Percentiles rank a stretch among this genome's conserved stretches.
These are phyloP conservation scores for Metschnikowia bowlesiae DNA, from an alignment of 805 yeast genomes.

Conservation along the genomic window DNA sequence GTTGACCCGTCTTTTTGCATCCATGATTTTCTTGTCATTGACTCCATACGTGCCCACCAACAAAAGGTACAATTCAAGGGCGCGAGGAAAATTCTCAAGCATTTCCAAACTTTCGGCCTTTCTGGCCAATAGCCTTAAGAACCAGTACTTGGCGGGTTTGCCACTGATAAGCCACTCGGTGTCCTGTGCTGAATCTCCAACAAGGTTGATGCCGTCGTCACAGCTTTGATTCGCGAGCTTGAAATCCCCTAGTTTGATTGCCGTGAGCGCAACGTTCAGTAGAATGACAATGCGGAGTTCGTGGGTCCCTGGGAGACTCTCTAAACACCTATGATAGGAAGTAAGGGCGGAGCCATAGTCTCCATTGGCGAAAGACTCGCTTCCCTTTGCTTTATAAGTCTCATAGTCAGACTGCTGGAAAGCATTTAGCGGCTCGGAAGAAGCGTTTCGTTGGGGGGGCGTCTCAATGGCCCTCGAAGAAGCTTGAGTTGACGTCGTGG, in stretches of 20 bases:
- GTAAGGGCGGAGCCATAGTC: conserved; percentile 67
- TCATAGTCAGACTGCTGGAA: conserved; percentile 42
- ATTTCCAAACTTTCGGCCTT: conserved; percentile 84
- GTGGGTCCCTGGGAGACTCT: conserved; percentile 58
- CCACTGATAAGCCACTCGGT: conserved; percentile 35
- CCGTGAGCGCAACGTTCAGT: conserved; percentile 69
- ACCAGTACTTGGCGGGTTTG: conserved; percentile 61
- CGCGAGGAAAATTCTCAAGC: conserved; percentile 62
- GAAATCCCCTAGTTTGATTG: conserved; percentile 66
- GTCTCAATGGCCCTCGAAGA: background rate
- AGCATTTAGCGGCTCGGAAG: conserved; percentile 28
- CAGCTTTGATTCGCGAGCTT: conserved; percentile 46
- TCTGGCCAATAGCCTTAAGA: conserved; percentile 63
- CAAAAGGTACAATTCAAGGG: conserved; percentile 56
- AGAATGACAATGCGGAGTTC: conserved; percentile 60
- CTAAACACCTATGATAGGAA: conserved; percentile 49
- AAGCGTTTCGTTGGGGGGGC: conserved; percentile 6
- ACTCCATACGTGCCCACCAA: conserved; percentile 63
- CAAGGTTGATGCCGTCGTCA: conserved; percentile 42
- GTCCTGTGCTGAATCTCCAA: conserved; percentile 27
- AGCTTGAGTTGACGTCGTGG: background rate
- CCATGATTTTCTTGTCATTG: conserved; percentile 60
- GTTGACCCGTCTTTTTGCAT: conserved; percentile 77
- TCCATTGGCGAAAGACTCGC: conserved; percentile 69
- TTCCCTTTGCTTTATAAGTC: conserved; percentile 52